Base-by-base conservation (phyloP, 768 basidiomycete species). In the Tulasnella sp. region DNA sequence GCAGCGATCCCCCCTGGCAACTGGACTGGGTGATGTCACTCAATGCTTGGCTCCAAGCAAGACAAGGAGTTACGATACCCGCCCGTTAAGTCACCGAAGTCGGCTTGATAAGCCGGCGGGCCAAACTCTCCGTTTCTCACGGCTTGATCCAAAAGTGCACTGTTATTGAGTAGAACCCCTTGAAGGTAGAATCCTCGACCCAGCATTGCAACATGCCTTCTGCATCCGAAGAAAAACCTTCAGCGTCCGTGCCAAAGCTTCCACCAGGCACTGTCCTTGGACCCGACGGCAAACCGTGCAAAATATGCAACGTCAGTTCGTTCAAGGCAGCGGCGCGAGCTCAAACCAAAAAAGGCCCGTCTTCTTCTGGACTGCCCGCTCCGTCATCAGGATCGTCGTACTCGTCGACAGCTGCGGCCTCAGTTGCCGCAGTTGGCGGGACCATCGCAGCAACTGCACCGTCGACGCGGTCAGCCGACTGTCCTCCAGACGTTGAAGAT, bases 281-380 rank as follows among this genome's bases (percentile, higher is more conserved):
- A 0, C 93, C 94, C 16, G 94, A 98, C 80, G 96, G 97, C 26
- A 98, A 96, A 84, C 95, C 94, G 0, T 98, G 97, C 88, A 97
- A 95, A 85, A 90, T 93, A 39, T 96, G 95, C 82, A 93, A 90
- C 57, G 91, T 67, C 61, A 67, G 61, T 11, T 67, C 61, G 26
- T 20, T 83, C 85, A 39, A 84, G 81, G 46, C 23, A 44, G 42
- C 61, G 29, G 69, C 5, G 7, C 61, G 79, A 0, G 11, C 80
- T 32, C 57, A 72, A 42, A 70, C 72, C 20, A 37, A 75, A 39
- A 40, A 29, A 40, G 71, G 29, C 37, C 37, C 71, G 20, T 46
- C 70, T 0, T 20, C 70, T 35, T 42, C 29, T n/a, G 23, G 5
- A 18, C 29, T 39, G n/a, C 37, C 70, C 42, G 70, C 70, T 40